These are phyloP conservation scores for Aphanomyces euteiches DNA, from an alignment of 352 stramenopile species.

Conservation along the genomic window DNA sequence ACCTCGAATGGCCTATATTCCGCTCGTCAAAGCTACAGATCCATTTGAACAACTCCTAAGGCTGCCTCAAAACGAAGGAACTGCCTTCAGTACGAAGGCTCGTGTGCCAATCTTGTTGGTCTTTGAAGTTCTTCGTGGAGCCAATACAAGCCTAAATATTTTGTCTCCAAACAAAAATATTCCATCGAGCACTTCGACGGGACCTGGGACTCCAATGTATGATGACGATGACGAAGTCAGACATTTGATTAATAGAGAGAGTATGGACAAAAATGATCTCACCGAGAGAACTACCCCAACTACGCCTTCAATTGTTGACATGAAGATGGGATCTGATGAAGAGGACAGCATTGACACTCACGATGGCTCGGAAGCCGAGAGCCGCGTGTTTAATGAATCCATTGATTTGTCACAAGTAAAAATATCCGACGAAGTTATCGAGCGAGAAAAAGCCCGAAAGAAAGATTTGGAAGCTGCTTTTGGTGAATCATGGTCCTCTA, in stretches of 20 bases:
- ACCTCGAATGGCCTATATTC: conserved; percentile 85
- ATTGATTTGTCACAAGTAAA: conserved; percentile 57
- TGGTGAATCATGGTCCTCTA: conserved; percentile 94
- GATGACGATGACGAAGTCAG: conserved; percentile 28
- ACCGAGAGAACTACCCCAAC: not conserved
- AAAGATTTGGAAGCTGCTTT: conserved; percentile 86
- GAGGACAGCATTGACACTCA: conserved; percentile 22
- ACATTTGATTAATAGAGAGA: conserved; percentile 27
- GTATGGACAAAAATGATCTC: conserved; percentile 11
- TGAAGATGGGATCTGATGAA: conserved; percentile 19
- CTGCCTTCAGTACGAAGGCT: conserved; percentile 82
- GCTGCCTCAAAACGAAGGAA: conserved; percentile 82
- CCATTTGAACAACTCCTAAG: conserved; percentile 83
- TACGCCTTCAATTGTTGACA: conserved; percentile 2
- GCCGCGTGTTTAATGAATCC: conserved; percentile 37
- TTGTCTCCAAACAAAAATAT: conserved; percentile 21
- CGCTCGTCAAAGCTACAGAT: conserved; percentile 81
- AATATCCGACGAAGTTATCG: conserved; percentile 70
- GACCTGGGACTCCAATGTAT: not conserved
- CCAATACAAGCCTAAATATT: conserved; percentile 27
- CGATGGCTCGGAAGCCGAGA: not conserved
- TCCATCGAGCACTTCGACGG: not conserved
- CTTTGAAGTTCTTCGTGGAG: conserved; percentile 83
- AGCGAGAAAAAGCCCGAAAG: conserved; percentile 74
- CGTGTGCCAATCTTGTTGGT: conserved; percentile 84